These are phyloP conservation scores for Bacidia rubella DNA, from an alignment of 495 filamentous ascomycete genomes.

Conservation along the genomic window DNA sequence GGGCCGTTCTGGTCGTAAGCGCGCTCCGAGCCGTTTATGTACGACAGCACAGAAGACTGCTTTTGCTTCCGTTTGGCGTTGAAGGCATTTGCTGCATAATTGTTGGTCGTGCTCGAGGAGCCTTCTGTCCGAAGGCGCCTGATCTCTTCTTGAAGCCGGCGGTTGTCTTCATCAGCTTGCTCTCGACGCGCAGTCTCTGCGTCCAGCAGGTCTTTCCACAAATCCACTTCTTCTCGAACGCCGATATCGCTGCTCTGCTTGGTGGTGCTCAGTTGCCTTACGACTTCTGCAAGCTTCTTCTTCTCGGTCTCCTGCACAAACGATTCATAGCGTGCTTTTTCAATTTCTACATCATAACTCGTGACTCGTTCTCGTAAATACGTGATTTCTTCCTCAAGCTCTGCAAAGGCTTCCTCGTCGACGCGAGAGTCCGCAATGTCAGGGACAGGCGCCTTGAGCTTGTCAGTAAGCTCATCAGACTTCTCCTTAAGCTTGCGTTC, in stretches of 20 bases:
- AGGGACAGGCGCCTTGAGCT: constrained; percentile 27
- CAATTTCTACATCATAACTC: constrained; percentile 68
- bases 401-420: constrained; percentile 49
- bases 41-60: constrained; percentile 43
- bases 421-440: constrained; percentile 46
- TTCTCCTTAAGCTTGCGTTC: constrained; percentile 73
- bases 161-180: constrained; percentile 79
- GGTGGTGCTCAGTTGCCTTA: constrained; percentile 52
- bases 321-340: constrained; percentile 62
- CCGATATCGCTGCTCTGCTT: constrained; percentile 53
- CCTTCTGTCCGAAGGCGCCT: constrained; percentile 57
- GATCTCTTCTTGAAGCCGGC: constrained; percentile 71
- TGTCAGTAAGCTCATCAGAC: constrained; percentile 40
- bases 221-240: constrained; percentile 73
- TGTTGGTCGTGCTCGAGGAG: constrained; percentile 20
- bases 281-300: constrained; percentile 62
- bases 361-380: constrained; percentile 75
- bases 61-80: constrained; percentile 47
- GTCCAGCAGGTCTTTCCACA: constrained; percentile 93
- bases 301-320: constrained; percentile 68
- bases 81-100: constrained; percentile 47
- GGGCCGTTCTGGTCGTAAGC: constrained; percentile 42
- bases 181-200: constrained; percentile 82
- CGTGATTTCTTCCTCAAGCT: constrained; percentile 70
- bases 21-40: constrained; percentile 45